These are phyloP conservation scores for Podaxis sp. DNA, from an alignment of 768 basidiomycete genomes.

Conservation along the genomic window DNA sequence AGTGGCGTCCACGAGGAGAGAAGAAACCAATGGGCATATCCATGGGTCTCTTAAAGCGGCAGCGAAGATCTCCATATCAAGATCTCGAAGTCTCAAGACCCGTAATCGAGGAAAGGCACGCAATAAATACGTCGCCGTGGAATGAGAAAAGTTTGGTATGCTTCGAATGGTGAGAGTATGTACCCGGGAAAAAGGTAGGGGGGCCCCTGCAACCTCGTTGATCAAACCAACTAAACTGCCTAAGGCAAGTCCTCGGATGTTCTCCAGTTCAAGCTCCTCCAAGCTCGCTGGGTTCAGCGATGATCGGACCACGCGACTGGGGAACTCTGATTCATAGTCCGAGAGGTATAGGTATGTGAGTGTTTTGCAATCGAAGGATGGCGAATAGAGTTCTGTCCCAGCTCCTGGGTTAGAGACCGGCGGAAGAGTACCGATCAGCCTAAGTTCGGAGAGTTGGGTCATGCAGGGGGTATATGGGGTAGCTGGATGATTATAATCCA, in stretches of 20 bases:
- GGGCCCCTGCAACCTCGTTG: not conserved
- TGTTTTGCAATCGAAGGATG: not conserved
- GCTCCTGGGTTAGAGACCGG: not conserved
- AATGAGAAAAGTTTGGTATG: not conserved
- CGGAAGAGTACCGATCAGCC: conserved; percentile 1
- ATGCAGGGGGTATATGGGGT: not conserved
- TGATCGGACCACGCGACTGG: not conserved
- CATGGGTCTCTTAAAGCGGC: conserved; percentile 7
- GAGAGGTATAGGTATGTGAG: conserved; percentile 3
- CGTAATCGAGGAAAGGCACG: conserved; percentile 4
- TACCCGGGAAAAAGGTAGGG: not conserved
- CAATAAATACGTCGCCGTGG: not conserved
- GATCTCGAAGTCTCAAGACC: not conserved
- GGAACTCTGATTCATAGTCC: not conserved
- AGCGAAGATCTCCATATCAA: not conserved
- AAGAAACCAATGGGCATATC: conserved; percentile 5
- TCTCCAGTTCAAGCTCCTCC: conserved; percentile 9
- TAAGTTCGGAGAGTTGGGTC: conserved; percentile 5
- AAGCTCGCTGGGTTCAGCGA: not conserved
- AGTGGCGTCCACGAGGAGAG: not conserved
- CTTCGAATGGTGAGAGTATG: conserved; percentile 4
- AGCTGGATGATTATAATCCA: not conserved
- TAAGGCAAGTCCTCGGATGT: not conserved
- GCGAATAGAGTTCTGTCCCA: not conserved
- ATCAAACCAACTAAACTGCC: not conserved